Evolutionary conservation across 1,139 yeast genomes (phyloP).

Genomic region (Suhomyces bolitotheri): DNA sequence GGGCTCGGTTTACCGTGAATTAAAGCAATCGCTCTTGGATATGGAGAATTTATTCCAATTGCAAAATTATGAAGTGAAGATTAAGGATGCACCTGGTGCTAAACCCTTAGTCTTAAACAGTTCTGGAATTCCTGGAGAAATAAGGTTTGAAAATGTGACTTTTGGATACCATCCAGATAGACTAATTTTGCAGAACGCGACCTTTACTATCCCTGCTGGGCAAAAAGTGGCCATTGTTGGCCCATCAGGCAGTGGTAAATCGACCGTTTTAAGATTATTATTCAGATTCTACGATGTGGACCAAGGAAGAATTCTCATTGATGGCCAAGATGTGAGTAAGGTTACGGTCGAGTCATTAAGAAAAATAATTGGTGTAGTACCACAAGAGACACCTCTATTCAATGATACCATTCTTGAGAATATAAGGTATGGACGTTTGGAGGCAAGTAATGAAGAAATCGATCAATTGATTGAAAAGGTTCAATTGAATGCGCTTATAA

Average conservation of each 20-base stretch:
- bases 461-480: slow-evolving; percentile 64
- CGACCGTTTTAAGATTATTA: slow-evolving; percentile 79
- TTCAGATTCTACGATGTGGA: slow-evolving; percentile 85
- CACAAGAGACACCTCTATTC: slow-evolving; percentile 96
- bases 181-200: slow-evolving; percentile 77
- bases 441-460: slow-evolving; percentile 75
- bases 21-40: slow-evolving; percentile 87
- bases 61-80: slow-evolving; percentile 70
- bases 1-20: slow-evolving; percentile 92
- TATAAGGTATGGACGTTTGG: slow-evolving; percentile 79
- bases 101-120: slow-evolving; percentile 52
- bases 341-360: slow-evolving; percentile 78
- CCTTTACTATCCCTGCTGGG: slow-evolving; percentile 89
- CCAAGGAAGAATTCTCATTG: slow-evolving; percentile 75
- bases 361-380: slow-evolving; percentile 82
- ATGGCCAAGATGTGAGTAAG: slow-evolving; percentile 84
- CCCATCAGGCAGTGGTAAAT: slow-evolving; percentile 93
- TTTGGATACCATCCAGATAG: slow-evolving; percentile 91
- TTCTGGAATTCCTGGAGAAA: slow-evolving; percentile 58
- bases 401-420: slow-evolving; percentile 89
- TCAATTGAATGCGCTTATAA: slow-evolving; percentile 61
- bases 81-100: slow-evolving; percentile 63
- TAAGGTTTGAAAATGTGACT: slow-evolving; percentile 84
- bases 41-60: slow-evolving; percentile 89
- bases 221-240: slow-evolving; percentile 91